Base-by-base conservation (phyloP, 768 basidiomycete species). In the Artomyces pyxidatus region DNA sequence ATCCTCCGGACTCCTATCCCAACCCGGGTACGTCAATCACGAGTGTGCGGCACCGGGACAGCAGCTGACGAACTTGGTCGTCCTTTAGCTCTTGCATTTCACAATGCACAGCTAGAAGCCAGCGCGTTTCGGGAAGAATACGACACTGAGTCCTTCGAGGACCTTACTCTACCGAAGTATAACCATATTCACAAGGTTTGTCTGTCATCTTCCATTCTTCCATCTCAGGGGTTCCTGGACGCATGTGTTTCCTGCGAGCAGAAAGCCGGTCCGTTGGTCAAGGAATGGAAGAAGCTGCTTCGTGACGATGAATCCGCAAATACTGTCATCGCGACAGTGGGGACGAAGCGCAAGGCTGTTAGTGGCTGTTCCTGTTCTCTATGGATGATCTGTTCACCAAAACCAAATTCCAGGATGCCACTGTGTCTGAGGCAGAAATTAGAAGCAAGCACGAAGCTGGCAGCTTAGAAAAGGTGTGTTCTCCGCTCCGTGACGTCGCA, bases 81-180 rank as follows among this genome's bases (percentile, higher is more conserved):
- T 19, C 16, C 30, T 56, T 37, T 57, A 91, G 89, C 88, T 4
- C 76, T 97, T 46, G 84, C 84, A 11, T 91, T 80, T 57, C 89
- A 94, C 61, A 92, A 94, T 63, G 87, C 81, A 17, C 88, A 94
- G 59, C 75, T 98, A 7, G 83, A 96, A 66, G 90, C 95, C 7
- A 83, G 81, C 47, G 96, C 96, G 0, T 94, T 98, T 67, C 81
- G 88, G 45, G 89, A 96, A 61, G 81, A 92, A 50, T 96, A 84
- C 54, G 82, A 95, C 61, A 71, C 76, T 1, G 78, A 81, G 48
- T 67, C 78, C 0, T 89, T 90, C 52, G 83, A 88, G 54, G 95
- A 99, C 65, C 67, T 83, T 56, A 92, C 94, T 0, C 62, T 75
- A 50, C 94, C 94, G 4, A 83, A 86, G 57, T 68, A 79, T 41